Evolutionary conservation across 257 asterid genomes (phyloP), one percentile per base, ranked within the genome.

Genomic region (Catharanthus roseus): DNA sequence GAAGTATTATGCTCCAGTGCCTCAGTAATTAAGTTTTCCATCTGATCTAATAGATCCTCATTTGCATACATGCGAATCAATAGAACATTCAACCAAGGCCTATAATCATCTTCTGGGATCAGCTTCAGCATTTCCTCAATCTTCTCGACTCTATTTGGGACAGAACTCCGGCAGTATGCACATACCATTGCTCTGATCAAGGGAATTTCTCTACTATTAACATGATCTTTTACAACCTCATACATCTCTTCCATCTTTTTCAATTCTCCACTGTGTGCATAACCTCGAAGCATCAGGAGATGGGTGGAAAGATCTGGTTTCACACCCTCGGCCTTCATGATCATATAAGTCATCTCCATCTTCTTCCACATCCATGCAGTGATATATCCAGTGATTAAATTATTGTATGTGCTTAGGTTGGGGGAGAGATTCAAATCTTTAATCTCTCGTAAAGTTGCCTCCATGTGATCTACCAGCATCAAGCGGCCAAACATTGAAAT

Each of bases 291-390:
- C 93, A 91, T 87, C 75, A 91, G 83, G 36, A 88, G 80, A 74
- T 83, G 77, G 70, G 92, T 85, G 49, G 64, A 34, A 38, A 73
- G 53, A 73, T 86, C 60, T 28, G 99, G 96, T 70, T 75, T 72
- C 34, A 83, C 42, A 8, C 70, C 77, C 65, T 87, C 82, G 16
- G 82, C 83, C 78, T 83, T 79, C 96, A 95, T 83, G 24, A 73
- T 34, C 58, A 42, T 64, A 77, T 82, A 91, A 18, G 90, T 81
- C 76, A 82, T 84, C 75, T 91, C 99, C 96, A 93, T 80, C 65
- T 80, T 76, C 60, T 85, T 86, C 95, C 99, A 95, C 88, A 73
- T 91, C 96, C 97, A 91, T 11, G 96, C 96, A 24, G 93, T 87
- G 41, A 95, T 71, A 82, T 95, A 89, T 56, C 99, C 97, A 61